These are phyloP conservation scores for Zizania latifolia DNA, from an alignment of 176 grass and related monocot species.

Conservation along the genomic window DNA sequence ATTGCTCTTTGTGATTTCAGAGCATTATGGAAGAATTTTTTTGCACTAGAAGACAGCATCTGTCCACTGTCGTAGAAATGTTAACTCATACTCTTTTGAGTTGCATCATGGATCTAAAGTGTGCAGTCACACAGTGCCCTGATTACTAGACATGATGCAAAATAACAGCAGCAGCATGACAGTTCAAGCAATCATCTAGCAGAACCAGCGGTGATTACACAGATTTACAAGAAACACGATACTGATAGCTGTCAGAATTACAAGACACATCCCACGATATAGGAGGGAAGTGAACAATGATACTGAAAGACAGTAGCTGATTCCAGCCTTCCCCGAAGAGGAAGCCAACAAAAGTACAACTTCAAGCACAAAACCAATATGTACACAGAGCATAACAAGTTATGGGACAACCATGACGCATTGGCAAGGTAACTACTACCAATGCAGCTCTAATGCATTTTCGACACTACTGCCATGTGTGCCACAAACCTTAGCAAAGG, in stretches of 20 bases:
- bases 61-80: not conserved
- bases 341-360: not conserved
- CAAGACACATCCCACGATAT: slow-evolving; percentile 10
- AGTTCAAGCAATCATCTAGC: not conserved
- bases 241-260: slow-evolving; percentile 17
- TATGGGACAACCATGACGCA: not conserved
- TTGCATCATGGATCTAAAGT: too few species aligned
- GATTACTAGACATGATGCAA: not conserved
- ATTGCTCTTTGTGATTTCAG: not conserved
- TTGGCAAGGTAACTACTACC: not conserved
- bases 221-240: not conserved
- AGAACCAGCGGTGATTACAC: not conserved
- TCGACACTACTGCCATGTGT: not conserved
- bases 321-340: not conserved
- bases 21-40: not conserved
- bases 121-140: too few species aligned
- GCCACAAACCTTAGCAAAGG: not conserved
- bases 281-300: not conserved
- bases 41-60: too few species aligned
- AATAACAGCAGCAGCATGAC: not conserved
- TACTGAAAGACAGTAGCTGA: not conserved
- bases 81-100: not conserved
- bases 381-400: not conserved
- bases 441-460: not conserved
- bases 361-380: not conserved